phyloP scores from a whole-genome alignment of 306 rosid genomes.

The Cyamopsis tetragonoloba region DNA sequence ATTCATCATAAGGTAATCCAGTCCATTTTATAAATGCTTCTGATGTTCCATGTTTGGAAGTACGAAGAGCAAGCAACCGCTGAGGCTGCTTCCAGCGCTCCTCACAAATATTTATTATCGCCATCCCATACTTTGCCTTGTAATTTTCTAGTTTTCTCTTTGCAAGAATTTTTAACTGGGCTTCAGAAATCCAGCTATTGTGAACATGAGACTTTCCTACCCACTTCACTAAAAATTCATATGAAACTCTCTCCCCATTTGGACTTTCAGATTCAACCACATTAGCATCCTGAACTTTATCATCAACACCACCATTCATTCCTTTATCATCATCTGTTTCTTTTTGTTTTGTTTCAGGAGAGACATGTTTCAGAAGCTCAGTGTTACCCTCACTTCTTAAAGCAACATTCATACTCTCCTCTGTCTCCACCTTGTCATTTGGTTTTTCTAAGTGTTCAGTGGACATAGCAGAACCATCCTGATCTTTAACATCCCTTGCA shows the following conservation, averaged over 20 bases:
- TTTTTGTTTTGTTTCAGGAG: slow-evolving; percentile 41
- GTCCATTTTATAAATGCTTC: slow-evolving; percentile 91
- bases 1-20: slow-evolving; percentile 86
- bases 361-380: slow-evolving; percentile 40
- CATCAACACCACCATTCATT: slow-evolving; percentile 36
- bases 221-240: slow-evolving; percentile 91
- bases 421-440: slow-evolving; percentile 39
- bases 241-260: slow-evolving; percentile 41
- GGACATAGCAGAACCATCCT: slow-evolving; percentile 45
- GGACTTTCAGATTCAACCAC: slow-evolving; percentile 44
- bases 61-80: slow-evolving; percentile 74
- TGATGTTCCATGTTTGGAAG: slow-evolving; percentile 47
- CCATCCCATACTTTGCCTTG: slow-evolving; percentile 87
- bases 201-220: slow-evolving; percentile 92
- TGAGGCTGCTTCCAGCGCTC: slow-evolving; percentile 93
- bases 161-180: slow-evolving; percentile 81
- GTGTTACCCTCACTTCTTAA: slow-evolving; percentile 39
- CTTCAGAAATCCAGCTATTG: slow-evolving; percentile 90
- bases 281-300: slow-evolving; percentile 50
- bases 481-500: slow-evolving; percentile 35
- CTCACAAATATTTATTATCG: slow-evolving; percentile 81
- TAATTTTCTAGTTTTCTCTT: slow-evolving; percentile 98
- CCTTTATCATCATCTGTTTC: slow-evolving; percentile 48
- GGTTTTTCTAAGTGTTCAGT: slow-evolving; percentile 46
- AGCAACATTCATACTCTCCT: slow-evolving; percentile 37